Evolutionary conservation across 2,329 filamentous ascomycete species (phyloP), one percentile per base, ranked within the genome.

Genomic region (Nigrospora osmanthi): DNA sequence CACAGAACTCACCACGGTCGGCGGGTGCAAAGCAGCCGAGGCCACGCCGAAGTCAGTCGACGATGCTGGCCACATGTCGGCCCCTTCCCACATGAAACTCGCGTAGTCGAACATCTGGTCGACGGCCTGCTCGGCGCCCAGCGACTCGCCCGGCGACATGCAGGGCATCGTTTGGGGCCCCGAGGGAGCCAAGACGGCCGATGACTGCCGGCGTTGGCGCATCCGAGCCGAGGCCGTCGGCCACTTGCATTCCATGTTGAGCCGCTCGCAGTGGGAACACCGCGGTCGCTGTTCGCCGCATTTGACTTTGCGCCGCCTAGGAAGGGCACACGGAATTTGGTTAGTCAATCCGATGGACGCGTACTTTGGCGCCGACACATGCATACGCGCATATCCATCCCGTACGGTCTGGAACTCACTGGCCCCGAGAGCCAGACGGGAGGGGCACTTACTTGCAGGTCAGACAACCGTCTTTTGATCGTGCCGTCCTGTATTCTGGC

Each of bases 171-270:
- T 35, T 42, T 45, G 34, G 38, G 44, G 19, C 19, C 19, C 19
- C 19, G 19, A 28, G 2, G 23, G 23, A 28, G 23, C 23, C 23
- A 28, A 28, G 23, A 28, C 23, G 23, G 23, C 23, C 23, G 23
- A 28, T 6, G 23, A 28, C 9, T 28, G 23, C 23, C 23, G 23
- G 23, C 23, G 23, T 28, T 28, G 23, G 23, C 23, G 23, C 23
- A 28, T 28, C 23, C 23, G 23, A 28, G 23, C 23, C 33, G 12
- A 35, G 45, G 32, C 35, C 34, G 32, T 14, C n/a, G n/a, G 34
- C 74, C 75, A 78, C 41, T 66, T 66, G 56, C 75, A 79, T 39
- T 76, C 67, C 19, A 78, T 62, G 47, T 72, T 72, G 40, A 77
- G 64, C 35, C 73, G 66, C 54, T 70, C 70, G 59, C 75, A 78